Conservation (phyloP, 164 flowering plant genomes). For the Warburgia ugandensis region DNA sequence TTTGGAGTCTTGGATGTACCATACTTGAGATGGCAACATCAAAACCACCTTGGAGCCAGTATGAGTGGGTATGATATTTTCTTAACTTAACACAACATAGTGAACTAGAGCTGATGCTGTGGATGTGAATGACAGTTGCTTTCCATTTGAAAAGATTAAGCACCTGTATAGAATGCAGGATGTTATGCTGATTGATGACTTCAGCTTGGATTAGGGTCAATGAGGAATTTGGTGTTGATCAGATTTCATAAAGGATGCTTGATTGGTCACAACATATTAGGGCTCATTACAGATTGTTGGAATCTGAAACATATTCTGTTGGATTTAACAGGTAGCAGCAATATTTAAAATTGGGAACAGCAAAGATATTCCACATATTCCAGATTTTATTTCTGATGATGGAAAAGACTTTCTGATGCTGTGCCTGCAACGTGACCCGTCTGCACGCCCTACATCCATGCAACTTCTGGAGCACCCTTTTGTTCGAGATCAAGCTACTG, state of each 20-base stretch:
- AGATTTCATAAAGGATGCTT: background rate
- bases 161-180: too few species aligned
- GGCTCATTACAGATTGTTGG: background rate
- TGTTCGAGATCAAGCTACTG: conserved; percentile 48
- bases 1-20: conserved; percentile 98
- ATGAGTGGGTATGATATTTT: conserved; percentile 77
- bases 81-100: background rate
- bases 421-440: conserved; percentile 84
- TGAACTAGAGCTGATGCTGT: background rate
- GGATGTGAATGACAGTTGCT: too few species aligned
- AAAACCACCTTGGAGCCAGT: conserved; percentile 97
- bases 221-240: too few species aligned
- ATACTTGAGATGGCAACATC: conserved; percentile 94
- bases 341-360: conserved; percentile 97
- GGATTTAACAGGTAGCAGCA: conserved; percentile 70
- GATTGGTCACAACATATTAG: background rate
- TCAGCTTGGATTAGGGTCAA: too few species aligned
- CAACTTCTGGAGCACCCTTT: conserved; percentile 67
- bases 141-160: too few species aligned
- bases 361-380: conserved; percentile 81
- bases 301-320: background rate
- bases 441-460: conserved; percentile 63
- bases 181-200: too few species aligned
- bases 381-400: conserved; percentile 64
- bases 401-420: conserved; percentile 63